Base-by-base conservation (phyloP, 1,139 yeast genomes). In the Kurtzmaniella quercitrusa region DNA sequence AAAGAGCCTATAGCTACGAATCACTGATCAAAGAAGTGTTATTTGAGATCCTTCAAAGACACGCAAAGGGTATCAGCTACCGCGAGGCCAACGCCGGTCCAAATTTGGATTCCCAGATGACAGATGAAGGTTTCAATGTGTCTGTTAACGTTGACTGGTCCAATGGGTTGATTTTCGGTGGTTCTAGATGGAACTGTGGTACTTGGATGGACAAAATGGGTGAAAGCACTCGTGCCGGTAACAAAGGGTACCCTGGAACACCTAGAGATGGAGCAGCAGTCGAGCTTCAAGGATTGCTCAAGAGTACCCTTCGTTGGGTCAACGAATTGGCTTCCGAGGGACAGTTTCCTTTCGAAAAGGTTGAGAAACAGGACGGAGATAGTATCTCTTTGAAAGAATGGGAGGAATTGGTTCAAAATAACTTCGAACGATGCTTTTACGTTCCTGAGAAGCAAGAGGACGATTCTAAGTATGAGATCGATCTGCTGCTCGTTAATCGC, bases 161-260 rank as follows among this genome's bases (percentile, higher is more conserved):
- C 0, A 90, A 86, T 21, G 98, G 98, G 0, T 68, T 93, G 39
- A 71, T 91, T 5, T 86, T 82, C 62, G 98, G 98, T 40, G 98
- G 98, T 1, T 87, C 88, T 44, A 95, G 86, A 60, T 79, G 68
- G 62, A 93, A 93, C 58, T 93, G 98, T 68, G 98, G 98, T 18
- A 93, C 98, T 0, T 93, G 98, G 98, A 93, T 91, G 97, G 98
- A 93, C 65, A 93, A 93, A 68, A 93, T 93, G 98, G 98, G 98
- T 17, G 98, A 93, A 66, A 87, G 96, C 58, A 80, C 66, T 42
- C 70, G 65, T 47, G 97, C 98, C 0, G 85, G 87, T 1, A 84
- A 82, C 48, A 85, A 83, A 56, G 98, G 98, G 14, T 72, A 79
- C 36, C 98, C 98, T 1, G 98, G 98, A 2, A 93, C 98, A 0